Base-by-base conservation (phyloP, 169 alveolate genomes). In the Cyclospora cayetanensis region DNA sequence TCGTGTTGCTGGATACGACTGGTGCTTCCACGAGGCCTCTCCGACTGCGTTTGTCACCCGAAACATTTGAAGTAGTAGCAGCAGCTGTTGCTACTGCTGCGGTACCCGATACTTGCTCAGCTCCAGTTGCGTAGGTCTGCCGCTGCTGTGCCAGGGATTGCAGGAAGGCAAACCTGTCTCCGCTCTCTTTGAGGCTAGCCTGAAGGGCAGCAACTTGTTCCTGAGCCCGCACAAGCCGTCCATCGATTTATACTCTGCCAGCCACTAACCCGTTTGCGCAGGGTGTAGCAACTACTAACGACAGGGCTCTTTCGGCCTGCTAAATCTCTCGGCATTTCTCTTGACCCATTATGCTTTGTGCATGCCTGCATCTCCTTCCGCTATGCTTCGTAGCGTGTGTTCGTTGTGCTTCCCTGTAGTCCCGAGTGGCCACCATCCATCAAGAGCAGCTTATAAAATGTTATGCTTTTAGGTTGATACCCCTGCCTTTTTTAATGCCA, bases 131-230 rank as follows among this genome's bases (percentile, higher is more conserved):
- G 37, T 7, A 68, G 4, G 25, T 37, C 77, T 65, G 77, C 80
- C 37, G 80, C 80, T 68, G 80, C 80, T 68, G 60, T 12, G 60
- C 60, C 20, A 46, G 20, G 25, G 60, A 46, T 50, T 68, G 80
- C 39, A 68, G 80, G 52, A 68, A 68, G 43, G 80, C 80, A 68
- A 68, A 68, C 29, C 80, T 4, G 43, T 68, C 80, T 34, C 80
- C 80, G 80, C 80, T 68, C 20, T 68, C 80, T 50, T 50, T 25
- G n/a, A 68, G 43, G 80, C 80, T 68, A 2, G 80, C 80, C 80
- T 68, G 80, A 35, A 68, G 80, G 29, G 80, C 80, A 35, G 80
- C 80, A 31, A 68, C 80, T 41, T 68, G 80, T 35, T 68, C 80
- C 80, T 68, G 80, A 35, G 52, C 25, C 4, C 0, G 37, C 7